Base-by-base conservation (phyloP, 2,329 filamentous ascomycete genomes). In the Fusarium sp. region DNA sequence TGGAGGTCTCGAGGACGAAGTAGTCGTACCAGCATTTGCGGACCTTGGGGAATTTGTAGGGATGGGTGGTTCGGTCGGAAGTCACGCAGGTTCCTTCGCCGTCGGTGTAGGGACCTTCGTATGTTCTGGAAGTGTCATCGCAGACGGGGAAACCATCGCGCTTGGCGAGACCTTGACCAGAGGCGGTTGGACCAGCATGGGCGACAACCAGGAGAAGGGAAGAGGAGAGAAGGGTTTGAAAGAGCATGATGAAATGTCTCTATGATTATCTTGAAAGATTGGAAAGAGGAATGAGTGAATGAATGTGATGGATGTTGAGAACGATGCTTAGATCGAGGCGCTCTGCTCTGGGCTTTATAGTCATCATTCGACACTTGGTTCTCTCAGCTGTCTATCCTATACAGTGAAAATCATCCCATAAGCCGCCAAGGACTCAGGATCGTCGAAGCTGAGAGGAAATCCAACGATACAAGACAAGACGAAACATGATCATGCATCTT, bases 11-110 rank as follows among this genome's bases (percentile, higher is more conserved):
- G 26, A 67, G 24, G 3, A 67, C 62, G 17, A 18, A 67, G 44
- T 67, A 67, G 33, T 66, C 64, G 20, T 60, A 67, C 64, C 64
- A 67, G 26, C 62, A 67, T 28, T 67, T 66, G 18, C 64, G 62
- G 39, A 67, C 26, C 7, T 7, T n/a, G 20, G 64, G 64, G 20
- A 67, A 67, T 6, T 67, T 67, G 39, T 66, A 67, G 26, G 64
- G 62, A 20, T 22, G 64, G 5, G 62, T 67, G n/a, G 7, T 9
- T 35, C 62, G 20, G 33, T 67, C 64, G 5, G 64, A 67, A 6
- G 64, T 24, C 1, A 51, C 64, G 14, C 66, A 67, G 17, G 64
- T 67, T n/a, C 64, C 64, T 17, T 44, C 33, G 3, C 62, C 44
- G 4, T 67, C 64, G 4, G 22, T 66, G 13, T 47, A 66, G 3